Evolutionary conservation across 352 stramenopile species (phyloP).

Genomic region (Phytophthora litchii): DNA sequence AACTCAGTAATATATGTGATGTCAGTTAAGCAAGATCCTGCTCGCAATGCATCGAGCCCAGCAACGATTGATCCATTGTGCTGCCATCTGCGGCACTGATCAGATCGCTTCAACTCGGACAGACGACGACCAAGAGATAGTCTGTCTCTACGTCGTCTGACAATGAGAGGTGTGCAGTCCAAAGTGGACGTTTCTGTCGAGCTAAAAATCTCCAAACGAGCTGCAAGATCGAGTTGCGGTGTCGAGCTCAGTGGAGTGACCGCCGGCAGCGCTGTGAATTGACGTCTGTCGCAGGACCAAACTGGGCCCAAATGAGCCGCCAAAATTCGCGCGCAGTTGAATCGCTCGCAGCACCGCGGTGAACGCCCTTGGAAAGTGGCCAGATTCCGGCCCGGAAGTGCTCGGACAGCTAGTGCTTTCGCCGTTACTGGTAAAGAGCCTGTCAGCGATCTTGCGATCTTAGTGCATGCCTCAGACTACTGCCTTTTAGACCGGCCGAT

Average conservation of each 20-base stretch:
- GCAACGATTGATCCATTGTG: too few relatives aligned
- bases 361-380: slow-evolving; percentile 6
- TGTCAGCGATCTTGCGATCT: slow-evolving; percentile 11
- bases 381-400: slow-evolving; percentile 3
- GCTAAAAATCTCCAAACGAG: slow-evolving; percentile 17
- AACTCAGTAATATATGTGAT: slow-evolving; percentile 24
- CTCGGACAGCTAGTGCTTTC: background rate
- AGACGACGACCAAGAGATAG: too few relatives aligned
- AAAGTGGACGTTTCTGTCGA: background rate
- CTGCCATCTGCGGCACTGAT: slow-evolving; percentile 1
- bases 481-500: slow-evolving; percentile 1
- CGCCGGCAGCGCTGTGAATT: background rate
- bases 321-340: slow-evolving; percentile 13
- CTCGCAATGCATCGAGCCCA: too few relatives aligned
- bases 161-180: too few relatives aligned
- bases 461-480: slow-evolving; percentile 8
- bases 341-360: background rate
- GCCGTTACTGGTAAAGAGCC: background rate
- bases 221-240: slow-evolving; percentile 4
- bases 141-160: too few relatives aligned
- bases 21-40: too few relatives aligned
- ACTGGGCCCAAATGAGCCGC: slow-evolving; percentile 15
- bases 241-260: slow-evolving; percentile 13
- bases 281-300: slow-evolving; percentile 11
- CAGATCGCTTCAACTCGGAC: slow-evolving; percentile 23